Base-by-base conservation (phyloP, 2,329 filamentous ascomycete species). In the Botrytis tulipae region DNA sequence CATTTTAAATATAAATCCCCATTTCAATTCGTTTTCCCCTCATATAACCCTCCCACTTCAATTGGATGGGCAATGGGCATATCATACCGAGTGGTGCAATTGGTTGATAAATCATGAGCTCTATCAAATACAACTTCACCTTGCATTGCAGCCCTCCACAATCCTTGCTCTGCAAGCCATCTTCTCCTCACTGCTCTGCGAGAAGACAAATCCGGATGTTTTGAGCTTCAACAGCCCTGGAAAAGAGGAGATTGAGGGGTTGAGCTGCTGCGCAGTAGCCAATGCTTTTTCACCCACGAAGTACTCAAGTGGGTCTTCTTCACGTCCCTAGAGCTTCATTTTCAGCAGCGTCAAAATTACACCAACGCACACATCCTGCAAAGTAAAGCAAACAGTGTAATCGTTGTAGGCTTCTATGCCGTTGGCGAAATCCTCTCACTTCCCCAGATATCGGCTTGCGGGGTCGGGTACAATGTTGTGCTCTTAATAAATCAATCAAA, bases 121-220 rank as follows among this genome's bases (percentile, higher is more conserved):
- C 40, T 48, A 70, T 46, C 63, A 51, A 14, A 67, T 51, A n/a
- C 63, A n/a, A n/a, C 63, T 37, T 35, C 29, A 71, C 69, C 69
- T 63, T 63, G 57, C 42, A 48, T 48, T 40, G 48, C 51, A 68
- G 66, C 66, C 25, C 25, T 42, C 25, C 20, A 42, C 35, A 54
- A 68, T 32, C 66, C 69, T 62, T 63, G 42, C 35, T 29, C 42
- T 71, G 69, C 59, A 61, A 65, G 69, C 69, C 59, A 65, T 40
- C 57, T 71, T 63, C 69, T 51, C 69, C 69, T 71, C 69, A 71
- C 44, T 29, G 16, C 32, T 32, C 59, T 72, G 48, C 18, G 44
- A 57, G 51, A 51, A 35, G 29, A 60, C 61, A 22, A 20, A 68
- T 68, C 8, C 40, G 51, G 40, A 60, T 29, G 29, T 32, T 42